These are phyloP conservation scores for Fusarium sp. DNA, from an alignment of 2,329 filamentous ascomycete species.

Conservation along the genomic window DNA sequence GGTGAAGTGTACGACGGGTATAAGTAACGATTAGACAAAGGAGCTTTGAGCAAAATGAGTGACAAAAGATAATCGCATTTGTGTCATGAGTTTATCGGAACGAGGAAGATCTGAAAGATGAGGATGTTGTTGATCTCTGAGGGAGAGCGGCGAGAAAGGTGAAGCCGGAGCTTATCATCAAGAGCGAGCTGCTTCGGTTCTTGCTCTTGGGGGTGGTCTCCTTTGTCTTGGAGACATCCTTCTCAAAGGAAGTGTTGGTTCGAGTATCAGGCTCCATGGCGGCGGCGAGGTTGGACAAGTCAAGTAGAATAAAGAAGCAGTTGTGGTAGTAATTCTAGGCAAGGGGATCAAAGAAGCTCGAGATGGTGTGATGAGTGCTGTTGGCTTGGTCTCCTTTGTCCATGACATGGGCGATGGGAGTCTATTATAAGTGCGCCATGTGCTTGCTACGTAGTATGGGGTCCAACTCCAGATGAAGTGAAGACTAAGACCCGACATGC, in stretches of 20 bases:
- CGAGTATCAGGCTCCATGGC: conserved; percentile 38
- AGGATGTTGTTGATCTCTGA: conserved; percentile 30
- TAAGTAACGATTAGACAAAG: conserved; percentile 14
- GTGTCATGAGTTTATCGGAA: conserved; percentile 35
- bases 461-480: conserved; percentile 13
- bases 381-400: conserved; percentile 25
- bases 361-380: conserved; percentile 21
- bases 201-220: conserved; percentile 36
- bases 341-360: conserved; percentile 24
- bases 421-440: conserved; percentile 36
- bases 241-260: conserved; percentile 42
- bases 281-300: neutral
- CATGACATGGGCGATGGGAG: conserved; percentile 21
- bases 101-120: conserved; percentile 41
- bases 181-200: conserved; percentile 38
- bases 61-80: conserved; percentile 14
- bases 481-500: conserved; percentile 24
- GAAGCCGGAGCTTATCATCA: conserved; percentile 44
- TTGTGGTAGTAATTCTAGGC: conserved; percentile 3
- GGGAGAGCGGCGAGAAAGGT: conserved; percentile 43
- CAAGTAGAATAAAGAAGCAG: neutral
- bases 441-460: conserved; percentile 21
- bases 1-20: neutral
- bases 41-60: conserved; percentile 24
- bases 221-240: conserved; percentile 40